Evolutionary conservation across 192 early-diverging fungal species (phyloP).

Genomic region (Coemansia sp.): DNA sequence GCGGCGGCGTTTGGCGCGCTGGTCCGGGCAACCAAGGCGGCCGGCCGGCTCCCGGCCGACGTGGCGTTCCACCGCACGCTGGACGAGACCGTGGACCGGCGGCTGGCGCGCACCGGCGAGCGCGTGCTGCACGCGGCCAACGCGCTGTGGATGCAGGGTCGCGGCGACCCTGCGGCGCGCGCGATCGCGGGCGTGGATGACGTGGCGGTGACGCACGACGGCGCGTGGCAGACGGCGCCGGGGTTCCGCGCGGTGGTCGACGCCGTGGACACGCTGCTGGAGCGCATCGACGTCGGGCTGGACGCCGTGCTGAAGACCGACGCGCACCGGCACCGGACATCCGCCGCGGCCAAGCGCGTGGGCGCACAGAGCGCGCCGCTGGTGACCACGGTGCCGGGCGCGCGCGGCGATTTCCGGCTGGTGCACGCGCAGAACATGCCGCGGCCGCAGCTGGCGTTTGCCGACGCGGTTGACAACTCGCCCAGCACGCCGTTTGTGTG

Average conservation of each 20-base stretch:
- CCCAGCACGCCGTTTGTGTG: slow-evolving; percentile 66
- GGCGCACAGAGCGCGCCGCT: slow-evolving; percentile 34
- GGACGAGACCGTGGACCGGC: slow-evolving; percentile 54
- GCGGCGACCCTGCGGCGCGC: background rate
- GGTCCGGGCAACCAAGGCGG: slow-evolving; percentile 58
- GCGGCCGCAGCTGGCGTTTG: slow-evolving; percentile 85
- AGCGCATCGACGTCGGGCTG: slow-evolving; percentile 76
- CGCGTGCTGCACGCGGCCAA: slow-evolving; percentile 33
- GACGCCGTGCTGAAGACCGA: slow-evolving; percentile 59
- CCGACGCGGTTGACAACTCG: slow-evolving; percentile 86
- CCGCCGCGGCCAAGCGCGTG: slow-evolving; percentile 23
- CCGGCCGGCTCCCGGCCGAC: slow-evolving; percentile 57
- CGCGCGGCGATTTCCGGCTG: slow-evolving; percentile 50
- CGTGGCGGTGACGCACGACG: slow-evolving; percentile 29
- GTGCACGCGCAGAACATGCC: slow-evolving; percentile 69
- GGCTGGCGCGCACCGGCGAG: slow-evolving; percentile 17
- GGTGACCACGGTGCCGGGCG: slow-evolving; percentile 20
- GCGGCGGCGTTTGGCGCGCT: slow-evolving; percentile 45
- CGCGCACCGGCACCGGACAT: slow-evolving; percentile 15
- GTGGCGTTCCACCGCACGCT: slow-evolving; percentile 61
- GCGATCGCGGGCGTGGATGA: slow-evolving; percentile 33
- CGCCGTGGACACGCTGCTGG: slow-evolving; percentile 74
- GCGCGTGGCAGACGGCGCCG: slow-evolving; percentile 65
- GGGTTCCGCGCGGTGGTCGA: slow-evolving; percentile 65
- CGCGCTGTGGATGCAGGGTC: slow-evolving; percentile 16